These are phyloP conservation scores for Diacronema lutheri DNA, from an alignment of 78 protist species.

Conservation along the genomic window DNA sequence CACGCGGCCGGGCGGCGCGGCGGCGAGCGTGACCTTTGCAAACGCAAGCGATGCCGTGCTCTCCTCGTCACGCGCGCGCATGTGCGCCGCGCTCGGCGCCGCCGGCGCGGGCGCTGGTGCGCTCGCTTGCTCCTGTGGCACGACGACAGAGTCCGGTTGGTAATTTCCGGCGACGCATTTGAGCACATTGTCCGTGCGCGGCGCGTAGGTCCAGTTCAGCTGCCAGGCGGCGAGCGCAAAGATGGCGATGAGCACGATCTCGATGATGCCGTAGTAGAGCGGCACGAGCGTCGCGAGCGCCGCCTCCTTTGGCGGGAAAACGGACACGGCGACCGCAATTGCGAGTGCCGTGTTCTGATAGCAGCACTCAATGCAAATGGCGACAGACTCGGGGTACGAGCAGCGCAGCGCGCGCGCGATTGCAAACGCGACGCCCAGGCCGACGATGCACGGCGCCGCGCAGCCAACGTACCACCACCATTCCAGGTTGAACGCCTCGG, in stretches of 20 bases:
- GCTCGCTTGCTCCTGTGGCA: too few species aligned
- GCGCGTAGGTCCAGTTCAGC: conserved; percentile 25
- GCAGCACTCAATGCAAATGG: conserved; percentile 24
- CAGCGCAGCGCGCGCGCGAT: neutral
- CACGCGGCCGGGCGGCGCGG: too few species aligned
- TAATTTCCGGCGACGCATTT: too few species aligned
- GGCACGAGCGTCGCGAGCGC: conserved; percentile 1
- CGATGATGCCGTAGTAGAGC: conserved; percentile 4
- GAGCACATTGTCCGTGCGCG: neutral
- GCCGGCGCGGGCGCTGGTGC: too few species aligned
- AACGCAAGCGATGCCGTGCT: too few species aligned
- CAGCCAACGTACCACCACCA: neutral
- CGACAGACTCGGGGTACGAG: neutral
- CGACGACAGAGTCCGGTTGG: too few species aligned
- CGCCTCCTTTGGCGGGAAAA: neutral
- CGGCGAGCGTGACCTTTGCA: too few species aligned
- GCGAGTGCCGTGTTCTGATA: conserved; percentile 14
- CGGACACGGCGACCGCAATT: neutral
- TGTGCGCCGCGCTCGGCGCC: too few species aligned
- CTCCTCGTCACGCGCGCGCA: too few species aligned
- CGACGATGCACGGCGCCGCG: neutral
- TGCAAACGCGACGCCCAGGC: neutral
- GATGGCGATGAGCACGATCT: neutral
- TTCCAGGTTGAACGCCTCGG: neutral
- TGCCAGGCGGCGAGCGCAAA: neutral